These are phyloP conservation scores for Spathaspora sp. DNA, from an alignment of 1,139 yeast genomes.

Conservation along the genomic window DNA sequence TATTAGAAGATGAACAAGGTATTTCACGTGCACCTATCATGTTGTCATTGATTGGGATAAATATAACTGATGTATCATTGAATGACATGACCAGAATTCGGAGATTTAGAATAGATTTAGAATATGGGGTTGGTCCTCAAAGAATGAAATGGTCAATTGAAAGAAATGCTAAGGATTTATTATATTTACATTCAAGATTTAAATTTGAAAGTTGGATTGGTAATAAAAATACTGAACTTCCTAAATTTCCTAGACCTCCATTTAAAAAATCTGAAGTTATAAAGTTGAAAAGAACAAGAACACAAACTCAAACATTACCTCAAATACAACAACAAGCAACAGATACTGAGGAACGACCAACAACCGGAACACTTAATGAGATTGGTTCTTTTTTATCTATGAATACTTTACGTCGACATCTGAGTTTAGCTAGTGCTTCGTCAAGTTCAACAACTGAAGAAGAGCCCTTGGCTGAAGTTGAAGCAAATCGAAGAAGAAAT, in stretches of 20 bases:
- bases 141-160: slow-evolving; percentile 79
- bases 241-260: slow-evolving; percentile 34
- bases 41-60: slow-evolving; percentile 67
- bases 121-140: slow-evolving; percentile 85
- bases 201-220: slow-evolving; percentile 49
- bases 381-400: background rate
- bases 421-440: slow-evolving; percentile 30
- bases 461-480: slow-evolving; percentile 27
- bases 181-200: slow-evolving; percentile 64
- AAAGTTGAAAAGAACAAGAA: slow-evolving; percentile 5
- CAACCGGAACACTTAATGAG: background rate
- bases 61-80: slow-evolving; percentile 53
- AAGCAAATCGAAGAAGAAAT: slow-evolving; percentile 22
- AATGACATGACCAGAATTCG: slow-evolving; percentile 46
- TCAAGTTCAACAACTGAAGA: slow-evolving; percentile 24
- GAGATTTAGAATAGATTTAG: slow-evolving; percentile 67
- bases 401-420: slow-evolving; percentile 23
- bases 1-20: slow-evolving; percentile 76
- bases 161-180: slow-evolving; percentile 70
- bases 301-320: background rate
- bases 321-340: background rate
- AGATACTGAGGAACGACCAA: background rate
- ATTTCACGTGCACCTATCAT: slow-evolving; percentile 79
- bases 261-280: slow-evolving; percentile 15
- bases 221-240: slow-evolving; percentile 25